Evolutionary conservation across 2,329 filamentous ascomycete species (phyloP), one percentile per base, ranked within the genome.

Genomic region (Epichloe uncinata): DNA sequence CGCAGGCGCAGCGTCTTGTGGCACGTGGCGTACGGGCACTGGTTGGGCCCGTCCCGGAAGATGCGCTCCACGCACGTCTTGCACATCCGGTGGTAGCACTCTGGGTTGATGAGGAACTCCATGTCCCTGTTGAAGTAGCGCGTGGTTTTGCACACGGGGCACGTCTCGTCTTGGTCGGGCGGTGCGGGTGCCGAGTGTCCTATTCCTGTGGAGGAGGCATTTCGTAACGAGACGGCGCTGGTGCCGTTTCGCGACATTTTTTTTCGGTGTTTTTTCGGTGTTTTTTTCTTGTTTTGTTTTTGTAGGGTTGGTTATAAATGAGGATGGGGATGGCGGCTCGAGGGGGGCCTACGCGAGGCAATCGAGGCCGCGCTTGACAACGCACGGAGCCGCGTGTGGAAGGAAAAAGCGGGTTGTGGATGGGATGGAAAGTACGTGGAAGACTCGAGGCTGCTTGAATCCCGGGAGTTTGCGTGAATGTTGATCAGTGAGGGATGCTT

Each of bases 11-110:
- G 75, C 1, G 89, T 97, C 65, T 86, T 84, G 63, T 82, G 79
- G 69, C 93, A 98, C 40, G 85, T 86, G 0, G 87, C 87, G 52
- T 96, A 87, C 1, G 93, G 93, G 63, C 94, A 98, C 54, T 89
- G 86, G 50, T 89, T 87, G 0, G 93, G 93, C 0, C 93, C 93
- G 50, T 87, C 83, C 36, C 85, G 85, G 75, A 97, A 98, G 60
- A 97, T 87, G 50, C 91, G 85, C 67, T 91, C 86, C 41, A 97
- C 90, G 71, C 93, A 98, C 51, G 87, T 90, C 66, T 88, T 85
- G 74, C 93, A 98, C 87, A 98, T 97, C 58, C 88, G 88, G 74
- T 98, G 93, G 74, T 98, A 98, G 78, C 93, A 98, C 74, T 95
- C 89, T 8, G 91, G 88, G 66, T 97, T 96, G 72, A 98, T 90